Base-by-base conservation (phyloP, 441 rosid species). In the Jatropha podagrica region DNA sequence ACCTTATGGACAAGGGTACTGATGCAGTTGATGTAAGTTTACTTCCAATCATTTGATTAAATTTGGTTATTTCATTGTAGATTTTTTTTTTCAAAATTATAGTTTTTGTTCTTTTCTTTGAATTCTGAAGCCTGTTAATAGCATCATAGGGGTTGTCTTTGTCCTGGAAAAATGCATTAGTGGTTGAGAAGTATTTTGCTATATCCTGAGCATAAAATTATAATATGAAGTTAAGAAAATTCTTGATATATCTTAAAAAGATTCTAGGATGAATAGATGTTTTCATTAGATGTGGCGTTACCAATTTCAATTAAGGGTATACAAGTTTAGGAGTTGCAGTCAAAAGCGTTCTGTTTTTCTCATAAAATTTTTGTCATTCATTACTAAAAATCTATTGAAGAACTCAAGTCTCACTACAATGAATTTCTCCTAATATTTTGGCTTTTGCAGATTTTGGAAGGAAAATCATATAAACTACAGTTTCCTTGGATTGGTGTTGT, bases 1-100 rank as follows among this genome's bases (percentile, higher is more conserved):
- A 94, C 84, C 96, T 94, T 73, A 94, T 94, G 98, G 98, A 94
- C 88, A 82, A 91, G 85, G 98, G 98, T 72, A 94, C 98, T 37
- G 82, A 92, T 87, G 97, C 98, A 54, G 96, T 87, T 79, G 98
- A 92, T 58, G 97, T 94, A 81, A 92, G 97, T 86, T 78, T 77
- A 59, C 60, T 66, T 73, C 64, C 54, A 51, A 37, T 66, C 32
- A 37, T 37, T 42, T 23, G 38, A 14, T 58, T 60, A 71, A 56
- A 23, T 59, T 13, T 14, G 41, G 65, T 4, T 40, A 40, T 20
- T 10, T 12, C 14, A 41, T 42, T 65, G 20, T 65, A 2, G 7
- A 68, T 71, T 61, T 59, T 13, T 44, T 44, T 7, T 12, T 44
- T 44, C 7, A 44, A 32, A 32, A 32, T 32, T 32, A 32, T 32